phyloP scores from a whole-genome alignment of 345 rosid genomes.

The Lepidium aucheri region DNA sequence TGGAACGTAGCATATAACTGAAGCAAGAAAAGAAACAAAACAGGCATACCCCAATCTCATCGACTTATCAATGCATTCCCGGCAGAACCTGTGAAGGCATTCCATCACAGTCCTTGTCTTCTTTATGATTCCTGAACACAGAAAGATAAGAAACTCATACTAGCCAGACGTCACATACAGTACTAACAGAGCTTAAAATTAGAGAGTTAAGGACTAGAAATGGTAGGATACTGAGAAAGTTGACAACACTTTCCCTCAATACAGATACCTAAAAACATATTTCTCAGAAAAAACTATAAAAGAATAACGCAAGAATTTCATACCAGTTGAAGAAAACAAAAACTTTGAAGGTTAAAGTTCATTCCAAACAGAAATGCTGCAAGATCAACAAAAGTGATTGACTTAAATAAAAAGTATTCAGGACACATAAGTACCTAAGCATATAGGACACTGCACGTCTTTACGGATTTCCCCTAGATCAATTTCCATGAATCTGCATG shows the following conservation, averaged over 20 bases:
- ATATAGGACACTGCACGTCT: slow-evolving; percentile 80
- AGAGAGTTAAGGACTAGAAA: neutral
- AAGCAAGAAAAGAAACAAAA: neutral
- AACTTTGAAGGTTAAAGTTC: neutral
- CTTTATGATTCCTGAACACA: slow-evolving; percentile 55
- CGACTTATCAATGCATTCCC: slow-evolving; percentile 82
- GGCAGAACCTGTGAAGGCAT: slow-evolving; percentile 78
- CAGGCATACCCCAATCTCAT: slow-evolving; percentile 64
- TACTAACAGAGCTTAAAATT: neutral
- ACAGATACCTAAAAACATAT: neutral
- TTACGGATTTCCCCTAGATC: slow-evolving; percentile 56
- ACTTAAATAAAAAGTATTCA: neutral
- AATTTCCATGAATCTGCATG: slow-evolving; percentile 38
- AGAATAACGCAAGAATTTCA: neutral
- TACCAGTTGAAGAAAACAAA: neutral
- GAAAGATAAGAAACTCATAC: neutral
- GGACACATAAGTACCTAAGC: slow-evolving; percentile 41
- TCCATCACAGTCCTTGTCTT: slow-evolving; percentile 89
- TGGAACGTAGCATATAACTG: neutral
- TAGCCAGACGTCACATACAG: neutral
- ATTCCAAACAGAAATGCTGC: neutral
- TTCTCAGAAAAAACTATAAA: neutral
- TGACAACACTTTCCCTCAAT: neutral
- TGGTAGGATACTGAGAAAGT: neutral
- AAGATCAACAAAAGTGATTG: neutral